Evolutionary conservation across 176 grass and related monocot genomes (phyloP).

Genomic region (Lolium multiflorum): DNA sequence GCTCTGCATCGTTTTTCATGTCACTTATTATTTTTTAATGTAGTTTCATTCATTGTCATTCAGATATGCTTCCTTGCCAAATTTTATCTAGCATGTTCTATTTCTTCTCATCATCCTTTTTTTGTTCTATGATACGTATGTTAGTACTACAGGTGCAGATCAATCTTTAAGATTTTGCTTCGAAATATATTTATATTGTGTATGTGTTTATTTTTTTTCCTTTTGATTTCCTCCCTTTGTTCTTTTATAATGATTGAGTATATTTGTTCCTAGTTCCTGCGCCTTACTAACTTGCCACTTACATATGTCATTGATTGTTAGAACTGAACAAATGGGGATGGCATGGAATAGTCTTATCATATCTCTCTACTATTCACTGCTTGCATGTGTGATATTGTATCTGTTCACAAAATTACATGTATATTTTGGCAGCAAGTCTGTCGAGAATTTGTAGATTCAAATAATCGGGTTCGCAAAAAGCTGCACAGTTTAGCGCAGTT

Average conservation of each 20-base stretch:
- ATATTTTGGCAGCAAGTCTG: background rate
- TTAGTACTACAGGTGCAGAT: background rate
- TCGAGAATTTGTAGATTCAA: background rate
- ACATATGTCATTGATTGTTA: background rate
- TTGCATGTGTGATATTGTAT: background rate
- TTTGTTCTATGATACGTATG: background rate
- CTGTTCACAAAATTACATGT: background rate
- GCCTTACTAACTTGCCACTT: background rate
- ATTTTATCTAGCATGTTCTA: background rate
- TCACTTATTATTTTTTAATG: background rate
- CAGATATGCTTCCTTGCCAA: background rate
- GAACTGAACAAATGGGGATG: background rate
- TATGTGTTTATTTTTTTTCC: background rate
- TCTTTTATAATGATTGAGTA: background rate
- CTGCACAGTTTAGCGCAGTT: too few species aligned
- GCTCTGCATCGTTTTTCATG: background rate
- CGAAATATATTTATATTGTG: background rate
- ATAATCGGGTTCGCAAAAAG: background rate
- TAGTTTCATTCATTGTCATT: background rate
- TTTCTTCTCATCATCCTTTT: background rate
- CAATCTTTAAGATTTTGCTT: background rate
- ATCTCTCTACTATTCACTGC: background rate
- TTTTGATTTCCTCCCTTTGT: background rate
- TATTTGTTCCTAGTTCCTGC: background rate
- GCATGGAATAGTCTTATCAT: background rate